Conservation (phyloP, 1,284 basidiomycete genomes). For the Ustilago cynodontis region DNA sequence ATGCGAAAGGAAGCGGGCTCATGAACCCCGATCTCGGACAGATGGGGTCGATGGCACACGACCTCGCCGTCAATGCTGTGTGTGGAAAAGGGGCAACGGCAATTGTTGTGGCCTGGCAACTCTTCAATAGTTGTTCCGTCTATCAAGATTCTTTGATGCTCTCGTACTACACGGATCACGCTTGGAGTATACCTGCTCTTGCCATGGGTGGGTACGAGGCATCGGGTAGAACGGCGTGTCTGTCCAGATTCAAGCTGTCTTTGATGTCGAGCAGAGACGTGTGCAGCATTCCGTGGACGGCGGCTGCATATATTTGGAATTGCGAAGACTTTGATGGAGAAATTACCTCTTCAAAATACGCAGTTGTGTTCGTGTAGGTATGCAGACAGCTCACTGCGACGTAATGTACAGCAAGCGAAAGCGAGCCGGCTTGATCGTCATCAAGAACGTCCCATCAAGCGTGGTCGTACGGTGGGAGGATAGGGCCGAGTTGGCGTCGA, state of each 20-base stretch:
- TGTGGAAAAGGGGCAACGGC: background rate
- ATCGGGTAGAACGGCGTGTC: background rate
- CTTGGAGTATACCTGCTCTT: no score
- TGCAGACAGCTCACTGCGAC: background rate
- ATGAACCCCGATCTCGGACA: background rate
- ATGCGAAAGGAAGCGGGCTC: background rate
- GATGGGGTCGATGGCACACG: background rate
- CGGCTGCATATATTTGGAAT: constrained; percentile 19
- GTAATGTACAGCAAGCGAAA: background rate
- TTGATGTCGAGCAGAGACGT: constrained; percentile 1
- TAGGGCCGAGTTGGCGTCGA: background rate
- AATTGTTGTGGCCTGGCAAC: no score
- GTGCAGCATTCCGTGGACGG: constrained; percentile 18
- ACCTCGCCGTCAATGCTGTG: background rate
- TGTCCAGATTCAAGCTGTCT: background rate
- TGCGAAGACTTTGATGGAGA: background rate
- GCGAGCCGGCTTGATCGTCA: constrained; percentile 3
- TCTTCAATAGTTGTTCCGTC: no score
- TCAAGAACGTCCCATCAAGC: background rate
- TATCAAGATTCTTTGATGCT: no score
- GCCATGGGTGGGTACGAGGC: background rate
- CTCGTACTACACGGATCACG: no score
- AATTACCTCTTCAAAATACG: background rate
- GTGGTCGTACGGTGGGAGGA: background rate
- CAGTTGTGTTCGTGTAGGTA: background rate